Conservation (phyloP, 2,329 filamentous ascomycete species). For the Exophiala calicioides region DNA sequence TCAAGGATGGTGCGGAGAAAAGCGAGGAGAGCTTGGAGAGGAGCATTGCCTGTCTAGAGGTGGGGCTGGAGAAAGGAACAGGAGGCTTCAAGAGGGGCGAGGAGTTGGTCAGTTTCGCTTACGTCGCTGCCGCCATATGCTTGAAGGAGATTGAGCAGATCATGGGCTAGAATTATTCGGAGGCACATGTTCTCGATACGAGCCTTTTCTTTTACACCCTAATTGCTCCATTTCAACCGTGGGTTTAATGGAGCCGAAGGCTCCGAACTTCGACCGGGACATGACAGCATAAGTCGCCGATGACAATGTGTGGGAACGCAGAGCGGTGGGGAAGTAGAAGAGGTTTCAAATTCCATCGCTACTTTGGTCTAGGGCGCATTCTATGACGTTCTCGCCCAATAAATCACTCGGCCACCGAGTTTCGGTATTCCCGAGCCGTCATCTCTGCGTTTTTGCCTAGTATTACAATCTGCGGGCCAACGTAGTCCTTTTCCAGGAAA, state of each 20-base stretch:
- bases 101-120: conserved; percentile 15
- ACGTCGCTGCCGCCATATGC: conserved; percentile 17
- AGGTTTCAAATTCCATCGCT: too few relatives aligned
- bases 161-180: neutral
- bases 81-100: neutral
- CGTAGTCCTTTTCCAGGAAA: conserved; percentile 5
- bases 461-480: conserved; percentile 13
- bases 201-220: too few relatives aligned
- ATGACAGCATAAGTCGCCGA: too few relatives aligned
- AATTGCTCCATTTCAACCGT: too few relatives aligned
- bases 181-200: too few relatives aligned
- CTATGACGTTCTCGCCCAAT: too few relatives aligned
- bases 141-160: conserved; percentile 22
- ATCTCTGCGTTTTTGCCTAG: conserved; percentile 12
- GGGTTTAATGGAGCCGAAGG: too few relatives aligned
- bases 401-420: conserved; percentile 9
- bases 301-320: too few relatives aligned
- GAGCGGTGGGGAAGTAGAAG: too few relatives aligned
- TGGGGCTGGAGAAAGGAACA: conserved; percentile 7
- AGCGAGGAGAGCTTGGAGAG: conserved; percentile 48
- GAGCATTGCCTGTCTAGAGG: conserved; percentile 51
- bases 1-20: conserved; percentile 40
- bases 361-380: too few relatives aligned
- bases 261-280: too few relatives aligned
- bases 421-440: conserved; percentile 12